Conservation (phyloP, 345 rosid species). For the Eucalyptus pauciflora region DNA sequence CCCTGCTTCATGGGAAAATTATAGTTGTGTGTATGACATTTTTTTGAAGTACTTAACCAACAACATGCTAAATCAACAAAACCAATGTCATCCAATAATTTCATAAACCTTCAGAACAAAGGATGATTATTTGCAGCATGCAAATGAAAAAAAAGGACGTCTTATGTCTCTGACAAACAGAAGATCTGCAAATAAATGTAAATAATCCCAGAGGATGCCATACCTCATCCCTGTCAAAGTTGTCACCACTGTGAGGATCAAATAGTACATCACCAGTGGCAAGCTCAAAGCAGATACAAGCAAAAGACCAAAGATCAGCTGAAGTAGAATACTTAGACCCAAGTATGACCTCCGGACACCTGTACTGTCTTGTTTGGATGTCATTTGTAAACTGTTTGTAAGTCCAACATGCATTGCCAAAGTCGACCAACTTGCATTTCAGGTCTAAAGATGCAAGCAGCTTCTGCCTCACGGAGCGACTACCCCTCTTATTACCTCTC, state of each 20-base stretch:
- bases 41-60: background rate
- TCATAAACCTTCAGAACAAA: background rate
- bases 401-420: conserved; percentile 81
- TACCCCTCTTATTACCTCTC: conserved; percentile 30
- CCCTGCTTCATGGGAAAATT: background rate
- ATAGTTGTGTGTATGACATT: background rate
- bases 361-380: conserved; percentile 67
- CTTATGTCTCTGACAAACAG: background rate
- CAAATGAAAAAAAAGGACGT: background rate
- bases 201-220: background rate
- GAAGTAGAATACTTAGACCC: conserved; percentile 78
- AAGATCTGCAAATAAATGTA: background rate
- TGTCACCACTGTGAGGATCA: conserved; percentile 69
- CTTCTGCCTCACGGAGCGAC: conserved; percentile 32
- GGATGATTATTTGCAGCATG: background rate
- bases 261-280: conserved; percentile 69
- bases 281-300: conserved; percentile 77
- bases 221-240: conserved; percentile 76
- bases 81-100: background rate
- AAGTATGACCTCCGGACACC: conserved; percentile 68
- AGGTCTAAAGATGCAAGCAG: conserved; percentile 34
- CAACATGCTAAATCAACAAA: background rate
- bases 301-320: conserved; percentile 74
- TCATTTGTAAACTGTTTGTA: conserved; percentile 68
- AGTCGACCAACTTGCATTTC: conserved; percentile 68